phyloP scores from a whole-genome alignment of 2,329 filamentous ascomycete species.

The Pseudocercospora fijiensis region DNA sequence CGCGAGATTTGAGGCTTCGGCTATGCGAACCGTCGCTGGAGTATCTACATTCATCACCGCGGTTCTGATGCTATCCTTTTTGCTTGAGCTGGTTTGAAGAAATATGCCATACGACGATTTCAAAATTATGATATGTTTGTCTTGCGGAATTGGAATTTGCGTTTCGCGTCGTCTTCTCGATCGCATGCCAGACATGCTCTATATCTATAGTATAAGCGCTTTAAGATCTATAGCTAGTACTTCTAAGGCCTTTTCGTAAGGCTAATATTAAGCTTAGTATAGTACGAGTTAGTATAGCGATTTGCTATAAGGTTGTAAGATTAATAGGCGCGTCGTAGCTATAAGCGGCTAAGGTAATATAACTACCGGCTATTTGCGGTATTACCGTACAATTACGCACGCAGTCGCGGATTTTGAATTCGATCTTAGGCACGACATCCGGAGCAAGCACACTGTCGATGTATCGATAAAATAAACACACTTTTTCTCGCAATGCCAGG shows the following conservation, averaged over 20 bases:
- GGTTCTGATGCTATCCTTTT: background rate
- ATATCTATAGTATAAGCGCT: no score
- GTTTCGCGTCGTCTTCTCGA: no score
- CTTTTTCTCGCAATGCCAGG: background rate
- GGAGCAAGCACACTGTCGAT: background rate
- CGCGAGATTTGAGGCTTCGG: slow-evolving; percentile 1
- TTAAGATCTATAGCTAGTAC: no score
- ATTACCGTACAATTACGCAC: background rate
- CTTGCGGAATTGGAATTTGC: no score
- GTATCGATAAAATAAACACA: no score
- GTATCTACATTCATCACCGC: background rate
- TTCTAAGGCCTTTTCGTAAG: background rate
- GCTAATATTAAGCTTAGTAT: background rate
- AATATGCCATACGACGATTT: no score
- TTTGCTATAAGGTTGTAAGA: background rate
- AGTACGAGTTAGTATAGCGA: background rate
- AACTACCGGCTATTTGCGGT: background rate
- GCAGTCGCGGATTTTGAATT: background rate
- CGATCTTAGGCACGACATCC: background rate
- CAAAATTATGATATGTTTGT: no score
- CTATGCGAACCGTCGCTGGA: background rate
- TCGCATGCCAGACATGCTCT: no score
- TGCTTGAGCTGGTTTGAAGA: background rate
- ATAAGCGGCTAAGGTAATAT: no score
- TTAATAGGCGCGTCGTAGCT: background rate